Conservation (phyloP, 345 rosid genomes). For the Capsella bursapastoris region DNA sequence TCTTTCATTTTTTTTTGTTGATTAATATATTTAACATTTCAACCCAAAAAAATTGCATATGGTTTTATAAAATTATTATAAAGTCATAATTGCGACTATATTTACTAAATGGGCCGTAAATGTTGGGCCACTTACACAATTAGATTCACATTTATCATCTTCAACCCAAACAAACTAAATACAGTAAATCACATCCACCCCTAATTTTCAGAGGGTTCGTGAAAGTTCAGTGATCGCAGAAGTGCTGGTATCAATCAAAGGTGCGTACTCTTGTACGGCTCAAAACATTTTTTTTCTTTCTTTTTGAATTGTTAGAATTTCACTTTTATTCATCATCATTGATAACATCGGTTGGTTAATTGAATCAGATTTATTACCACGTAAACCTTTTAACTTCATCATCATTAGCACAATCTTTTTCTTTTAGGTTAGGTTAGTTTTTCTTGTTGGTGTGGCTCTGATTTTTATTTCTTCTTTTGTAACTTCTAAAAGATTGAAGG, state of each 20-base stretch:
- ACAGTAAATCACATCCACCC: background rate
- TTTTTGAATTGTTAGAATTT: background rate
- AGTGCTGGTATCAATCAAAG: background rate
- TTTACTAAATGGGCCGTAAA: slow-evolving; percentile 32
- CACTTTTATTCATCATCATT: background rate
- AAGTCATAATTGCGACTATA: background rate
- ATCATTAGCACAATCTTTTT: background rate
- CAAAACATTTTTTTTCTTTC: no score
- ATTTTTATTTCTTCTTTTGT: background rate
- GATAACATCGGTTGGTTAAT: background rate
- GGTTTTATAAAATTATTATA: background rate
- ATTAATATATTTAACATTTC: no score
- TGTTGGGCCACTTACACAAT: slow-evolving; percentile 10
- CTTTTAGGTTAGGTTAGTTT: background rate
- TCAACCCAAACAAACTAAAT: background rate
- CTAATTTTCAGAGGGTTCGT: slow-evolving; percentile 20
- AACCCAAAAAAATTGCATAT: background rate
- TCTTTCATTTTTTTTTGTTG: no score
- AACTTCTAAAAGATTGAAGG: background rate
- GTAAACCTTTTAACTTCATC: background rate
- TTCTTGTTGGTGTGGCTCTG: background rate
- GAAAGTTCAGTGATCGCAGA: slow-evolving; percentile 23
- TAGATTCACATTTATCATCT: background rate
- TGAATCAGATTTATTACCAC: background rate
- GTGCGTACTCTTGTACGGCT: no score